phyloP scores from a whole-genome alignment of 2,329 filamentous ascomycete genomes.

The Pestalotiopsis sp. region DNA sequence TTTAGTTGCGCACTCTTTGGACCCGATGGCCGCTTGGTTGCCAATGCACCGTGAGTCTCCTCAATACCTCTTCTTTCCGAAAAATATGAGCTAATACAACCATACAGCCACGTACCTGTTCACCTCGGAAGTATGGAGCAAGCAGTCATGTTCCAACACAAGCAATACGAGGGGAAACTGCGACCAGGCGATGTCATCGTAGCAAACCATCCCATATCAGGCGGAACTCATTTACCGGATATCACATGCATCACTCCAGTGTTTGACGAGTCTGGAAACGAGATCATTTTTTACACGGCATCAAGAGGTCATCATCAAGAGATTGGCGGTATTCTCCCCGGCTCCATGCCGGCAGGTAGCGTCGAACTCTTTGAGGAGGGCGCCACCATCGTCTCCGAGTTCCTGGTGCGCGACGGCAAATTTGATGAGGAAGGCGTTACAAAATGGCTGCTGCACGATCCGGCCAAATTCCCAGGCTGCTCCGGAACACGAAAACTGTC shows the following conservation, averaged over 20 bases:
- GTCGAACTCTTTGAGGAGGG: constrained; percentile 45
- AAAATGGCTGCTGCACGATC: constrained; percentile 31
- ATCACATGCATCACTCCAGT: constrained; percentile 19
- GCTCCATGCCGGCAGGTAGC: constrained; percentile 42
- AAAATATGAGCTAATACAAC: neutral
- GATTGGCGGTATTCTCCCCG: constrained; percentile 49
- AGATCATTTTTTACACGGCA: constrained; percentile 16
- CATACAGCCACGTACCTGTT: constrained; percentile 64
- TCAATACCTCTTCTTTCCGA: neutral
- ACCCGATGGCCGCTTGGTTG: constrained; percentile 70
- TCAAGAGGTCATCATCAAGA: constrained; percentile 16
- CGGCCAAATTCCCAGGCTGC: constrained; percentile 35
- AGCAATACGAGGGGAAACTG: constrained; percentile 71
- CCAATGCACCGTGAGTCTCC: constrained; percentile 61
- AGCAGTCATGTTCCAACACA: constrained; percentile 68
- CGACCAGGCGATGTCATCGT: constrained; percentile 25
- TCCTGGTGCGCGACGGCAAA: constrained; percentile 36
- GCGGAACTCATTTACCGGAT: constrained; percentile 26
- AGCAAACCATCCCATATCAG: constrained; percentile 24
- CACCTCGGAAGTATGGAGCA: constrained; percentile 80
- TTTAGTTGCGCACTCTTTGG: constrained; percentile 83
- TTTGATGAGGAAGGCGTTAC: constrained; percentile 35
- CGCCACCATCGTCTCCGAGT: constrained; percentile 37
- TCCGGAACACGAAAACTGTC: constrained; percentile 35
- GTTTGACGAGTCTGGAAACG: constrained; percentile 6